These are phyloP conservation scores for Apiotrichum montevideense DNA, from an alignment of 1,284 basidiomycete species.

Conservation along the genomic window DNA sequence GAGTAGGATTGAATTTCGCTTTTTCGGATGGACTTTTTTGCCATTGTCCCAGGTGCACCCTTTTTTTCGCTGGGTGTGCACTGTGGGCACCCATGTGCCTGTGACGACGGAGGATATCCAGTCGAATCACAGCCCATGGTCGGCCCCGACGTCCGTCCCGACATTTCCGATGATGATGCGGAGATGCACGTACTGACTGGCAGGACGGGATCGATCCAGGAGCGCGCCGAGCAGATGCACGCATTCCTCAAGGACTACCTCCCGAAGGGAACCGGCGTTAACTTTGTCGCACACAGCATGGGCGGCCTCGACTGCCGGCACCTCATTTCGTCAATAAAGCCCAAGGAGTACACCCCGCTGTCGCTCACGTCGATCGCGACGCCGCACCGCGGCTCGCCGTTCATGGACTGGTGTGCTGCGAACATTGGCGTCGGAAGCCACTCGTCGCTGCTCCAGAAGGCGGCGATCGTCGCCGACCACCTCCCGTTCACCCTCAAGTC, in stretches of 20 bases:
- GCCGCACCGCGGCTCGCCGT: conserved; percentile 91
- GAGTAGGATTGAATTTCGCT: conserved; percentile 32
- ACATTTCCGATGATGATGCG: neutral
- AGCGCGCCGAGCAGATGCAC: conserved; percentile 74
- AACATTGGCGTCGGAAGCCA: conserved; percentile 72
- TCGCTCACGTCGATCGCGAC: conserved; percentile 88
- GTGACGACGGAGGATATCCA: too few relatives aligned
- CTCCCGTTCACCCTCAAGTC: conserved; percentile 51
- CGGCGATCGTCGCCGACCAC: conserved; percentile 25
- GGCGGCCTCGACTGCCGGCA: conserved; percentile 85
- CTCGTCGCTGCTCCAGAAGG: conserved; percentile 15
- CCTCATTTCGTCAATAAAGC: conserved; percentile 77
- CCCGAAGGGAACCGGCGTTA: conserved; percentile 62
- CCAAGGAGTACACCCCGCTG: conserved; percentile 74
- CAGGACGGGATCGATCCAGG: conserved; percentile 85
- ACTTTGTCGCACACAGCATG: conserved; percentile 97
- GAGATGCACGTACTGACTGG: too few relatives aligned
- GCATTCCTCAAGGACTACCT: conserved; percentile 64
- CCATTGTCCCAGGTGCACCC: too few relatives aligned
- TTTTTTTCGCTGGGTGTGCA: too few relatives aligned
- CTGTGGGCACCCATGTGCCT: too few relatives aligned
- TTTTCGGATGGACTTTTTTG: too few relatives aligned
- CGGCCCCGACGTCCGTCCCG: neutral
- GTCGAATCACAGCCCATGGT: too few relatives aligned
- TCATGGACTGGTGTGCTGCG: conserved; percentile 98